Conservation (phyloP, 2,329 filamentous ascomycete species). For the Metarhizium sp. region DNA sequence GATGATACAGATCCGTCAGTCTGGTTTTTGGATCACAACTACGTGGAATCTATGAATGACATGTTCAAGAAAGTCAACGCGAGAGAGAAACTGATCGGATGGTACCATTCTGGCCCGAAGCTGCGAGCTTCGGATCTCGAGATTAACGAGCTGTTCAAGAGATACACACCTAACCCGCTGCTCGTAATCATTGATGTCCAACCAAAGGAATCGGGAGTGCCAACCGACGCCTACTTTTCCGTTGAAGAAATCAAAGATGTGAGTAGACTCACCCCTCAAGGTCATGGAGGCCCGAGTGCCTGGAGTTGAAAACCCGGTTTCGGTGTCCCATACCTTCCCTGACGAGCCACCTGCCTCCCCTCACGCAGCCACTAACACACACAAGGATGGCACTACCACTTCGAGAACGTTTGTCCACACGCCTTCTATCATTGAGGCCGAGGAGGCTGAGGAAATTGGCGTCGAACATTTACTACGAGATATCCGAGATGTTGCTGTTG, state of each 20-base stretch:
- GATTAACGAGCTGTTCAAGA: conserved; percentile 99
- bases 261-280: conserved; percentile 26
- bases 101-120: conserved; percentile 98
- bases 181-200: conserved; percentile 98
- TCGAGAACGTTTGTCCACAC: conserved; percentile 97
- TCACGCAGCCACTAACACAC: not conserved
- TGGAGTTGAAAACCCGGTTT: not conserved
- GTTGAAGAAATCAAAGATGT: conserved; percentile 99
- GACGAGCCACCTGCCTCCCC: too few species aligned
- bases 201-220: conserved; percentile 94
- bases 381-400: conserved; percentile 89
- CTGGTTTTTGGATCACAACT: conserved; percentile 99
- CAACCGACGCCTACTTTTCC: conserved; percentile 97
- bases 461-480: conserved; percentile 96
- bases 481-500: conserved; percentile 95
- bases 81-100: conserved; percentile 95
- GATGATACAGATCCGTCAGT: conserved; percentile 97
- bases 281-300: not conserved
- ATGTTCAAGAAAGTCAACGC: conserved; percentile 99
- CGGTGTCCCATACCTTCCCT: too few species aligned
- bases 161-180: conserved; percentile 93
- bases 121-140: conserved; percentile 91
- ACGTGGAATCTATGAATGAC: conserved; percentile 98
- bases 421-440: conserved; percentile 94
- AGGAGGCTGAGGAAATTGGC: conserved; percentile 97